phyloP scores from a whole-genome alignment of 768 basidiomycete genomes.

The Serendipita sp. region DNA sequence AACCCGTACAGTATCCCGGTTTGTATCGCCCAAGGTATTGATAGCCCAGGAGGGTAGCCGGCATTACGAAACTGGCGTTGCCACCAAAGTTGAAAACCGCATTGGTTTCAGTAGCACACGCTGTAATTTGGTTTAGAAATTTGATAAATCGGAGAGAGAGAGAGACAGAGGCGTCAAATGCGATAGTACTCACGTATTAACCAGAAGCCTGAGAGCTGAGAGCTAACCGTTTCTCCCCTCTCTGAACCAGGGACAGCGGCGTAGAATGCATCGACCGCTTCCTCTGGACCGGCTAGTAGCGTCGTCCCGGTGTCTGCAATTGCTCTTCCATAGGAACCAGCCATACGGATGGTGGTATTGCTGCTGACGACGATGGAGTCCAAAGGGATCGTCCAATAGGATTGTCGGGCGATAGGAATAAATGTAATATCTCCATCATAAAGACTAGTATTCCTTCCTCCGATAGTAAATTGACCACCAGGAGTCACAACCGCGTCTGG shows the following conservation, averaged over 20 bases:
- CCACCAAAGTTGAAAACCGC: neutral
- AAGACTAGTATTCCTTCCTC: neutral
- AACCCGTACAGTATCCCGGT: neutral
- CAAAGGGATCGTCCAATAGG: neutral
- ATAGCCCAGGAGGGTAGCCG: neutral
- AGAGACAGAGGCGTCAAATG: neutral
- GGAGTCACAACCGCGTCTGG: neutral
- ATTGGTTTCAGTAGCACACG: neutral
- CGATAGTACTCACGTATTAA: neutral
- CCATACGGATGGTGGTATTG: neutral
- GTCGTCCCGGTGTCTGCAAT: neutral
- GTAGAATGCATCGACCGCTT: neutral
- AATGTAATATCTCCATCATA: slow-evolving; percentile 1
- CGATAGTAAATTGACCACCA: neutral
- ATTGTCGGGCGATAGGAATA: neutral
- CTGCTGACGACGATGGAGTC: neutral
- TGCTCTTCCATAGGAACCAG: neutral
- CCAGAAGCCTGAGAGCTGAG: neutral
- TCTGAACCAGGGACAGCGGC: neutral
- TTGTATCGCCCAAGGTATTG: neutral
- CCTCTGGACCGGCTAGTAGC: neutral
- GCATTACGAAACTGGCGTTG: neutral
- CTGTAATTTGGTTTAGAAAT: neutral
- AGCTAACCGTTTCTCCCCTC: neutral
- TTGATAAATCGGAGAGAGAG: neutral